phyloP scores from a whole-genome alignment of 345 rosid genomes.

The Lagerstroemia speciosa region DNA sequence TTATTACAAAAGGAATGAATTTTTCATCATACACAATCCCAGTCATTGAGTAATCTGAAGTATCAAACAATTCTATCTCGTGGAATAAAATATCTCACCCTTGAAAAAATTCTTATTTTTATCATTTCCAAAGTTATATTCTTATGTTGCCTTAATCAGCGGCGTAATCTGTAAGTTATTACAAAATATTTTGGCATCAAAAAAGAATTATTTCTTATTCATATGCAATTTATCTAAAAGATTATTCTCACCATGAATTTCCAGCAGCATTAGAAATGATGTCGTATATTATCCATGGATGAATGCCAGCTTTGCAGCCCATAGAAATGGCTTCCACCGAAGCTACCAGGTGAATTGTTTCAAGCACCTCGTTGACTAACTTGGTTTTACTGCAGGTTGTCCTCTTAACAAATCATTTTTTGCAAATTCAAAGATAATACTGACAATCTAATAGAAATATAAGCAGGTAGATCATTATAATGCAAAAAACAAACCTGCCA shows the following conservation, averaged over 20 bases:
- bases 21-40: background rate
- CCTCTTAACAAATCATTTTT: background rate
- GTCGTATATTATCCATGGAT: slow-evolving; percentile 92
- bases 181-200: background rate
- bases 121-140: too few species aligned
- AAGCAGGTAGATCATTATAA: background rate
- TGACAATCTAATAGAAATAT: background rate
- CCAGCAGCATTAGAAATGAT: slow-evolving; percentile 98
- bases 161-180: too few species aligned
- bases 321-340: slow-evolving; percentile 84
- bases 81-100: too few species aligned
- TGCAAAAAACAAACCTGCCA: slow-evolving; percentile 50
- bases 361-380: slow-evolving; percentile 72
- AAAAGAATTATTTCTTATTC: background rate
- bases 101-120: too few species aligned
- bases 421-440: background rate
- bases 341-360: slow-evolving; percentile 83
- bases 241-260: slow-evolving; percentile 69
- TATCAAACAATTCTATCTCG: too few species aligned
- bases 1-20: background rate
- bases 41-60: too few species aligned
- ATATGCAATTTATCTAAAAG: background rate
- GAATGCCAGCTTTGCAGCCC: slow-evolving; percentile 57
- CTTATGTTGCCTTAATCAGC: too few species aligned
- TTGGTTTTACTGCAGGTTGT: slow-evolving; percentile 54